A percentile compares a stretch with the other conserved stretches of the same genome.
These are phyloP conservation scores for Geosmithia flava DNA, from an alignment of 2,329 filamentous ascomycete species.

Conservation along the genomic window DNA sequence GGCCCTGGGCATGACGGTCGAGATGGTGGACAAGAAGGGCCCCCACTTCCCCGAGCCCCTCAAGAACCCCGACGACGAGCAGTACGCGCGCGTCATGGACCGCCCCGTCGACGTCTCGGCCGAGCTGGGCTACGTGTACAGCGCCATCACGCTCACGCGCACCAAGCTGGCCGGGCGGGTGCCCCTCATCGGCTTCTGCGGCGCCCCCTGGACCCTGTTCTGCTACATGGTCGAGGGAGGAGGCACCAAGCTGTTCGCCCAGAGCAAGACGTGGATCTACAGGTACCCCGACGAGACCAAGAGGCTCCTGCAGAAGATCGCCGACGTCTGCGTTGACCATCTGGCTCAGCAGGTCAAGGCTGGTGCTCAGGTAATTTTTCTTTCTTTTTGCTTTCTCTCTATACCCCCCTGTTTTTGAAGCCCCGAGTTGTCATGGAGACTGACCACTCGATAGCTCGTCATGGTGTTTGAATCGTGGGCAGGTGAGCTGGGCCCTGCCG, in stretches of 20 bases:
- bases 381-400: not conserved
- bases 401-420: not conserved
- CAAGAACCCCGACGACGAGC: conserved; percentile 63
- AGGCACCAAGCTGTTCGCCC: conserved; percentile 86
- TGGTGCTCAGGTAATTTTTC: conserved; percentile 71
- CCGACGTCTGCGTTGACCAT: conserved; percentile 90
- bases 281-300: conserved; percentile 72
- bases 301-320: conserved; percentile 76
- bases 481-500: conserved; percentile 73
- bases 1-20: conserved; percentile 95
- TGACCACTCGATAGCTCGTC: conserved; percentile 44
- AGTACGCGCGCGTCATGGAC: conserved; percentile 68
- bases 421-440: not conserved
- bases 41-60: conserved; percentile 88
- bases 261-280: conserved; percentile 96
- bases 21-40: conserved; percentile 97
- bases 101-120: conserved; percentile 72
- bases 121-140: conserved; percentile 89
- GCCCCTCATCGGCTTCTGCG: conserved; percentile 91
- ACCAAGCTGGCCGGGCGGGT: conserved; percentile 80
- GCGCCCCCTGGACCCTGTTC: conserved; percentile 90
- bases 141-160: conserved; percentile 83
- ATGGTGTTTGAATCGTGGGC: conserved; percentile 99
- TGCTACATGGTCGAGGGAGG: conserved; percentile 99
- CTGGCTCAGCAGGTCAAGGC: conserved; percentile 85